Evolutionary conservation across 2,329 filamentous ascomycete species (phyloP).

Genomic region (Aspergillus sp.): DNA sequence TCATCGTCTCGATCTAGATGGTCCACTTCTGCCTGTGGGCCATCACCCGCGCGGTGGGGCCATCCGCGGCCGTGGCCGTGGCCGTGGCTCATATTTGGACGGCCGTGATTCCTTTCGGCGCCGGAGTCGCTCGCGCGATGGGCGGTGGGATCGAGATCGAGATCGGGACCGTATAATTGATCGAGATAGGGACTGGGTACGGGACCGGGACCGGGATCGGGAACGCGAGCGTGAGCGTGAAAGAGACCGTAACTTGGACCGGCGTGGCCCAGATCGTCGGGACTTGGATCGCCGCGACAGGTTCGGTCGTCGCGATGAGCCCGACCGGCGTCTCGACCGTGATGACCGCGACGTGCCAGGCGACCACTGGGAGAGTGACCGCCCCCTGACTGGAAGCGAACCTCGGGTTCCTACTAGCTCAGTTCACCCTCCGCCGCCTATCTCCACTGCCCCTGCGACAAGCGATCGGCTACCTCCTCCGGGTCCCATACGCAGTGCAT

Average conservation of each 20-base stretch:
- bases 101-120: slow-evolving; percentile 36
- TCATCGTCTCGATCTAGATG: slow-evolving; percentile 30
- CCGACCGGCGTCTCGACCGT: slow-evolving; percentile 22
- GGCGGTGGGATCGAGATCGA: slow-evolving; percentile 33
- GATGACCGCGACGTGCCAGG: slow-evolving; percentile 23
- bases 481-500: slow-evolving; percentile 18
- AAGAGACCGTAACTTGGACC: slow-evolving; percentile 9
- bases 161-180: slow-evolving; percentile 25
- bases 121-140: slow-evolving; percentile 37
- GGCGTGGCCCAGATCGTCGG: slow-evolving; percentile 19
- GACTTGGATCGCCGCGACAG: slow-evolving; percentile 22
- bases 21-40: slow-evolving; percentile 23
- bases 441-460: slow-evolving; percentile 7
- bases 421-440: slow-evolving; percentile 4
- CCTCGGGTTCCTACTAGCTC: slow-evolving; percentile 15
- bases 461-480: slow-evolving; percentile 13
- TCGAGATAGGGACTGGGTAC: slow-evolving; percentile 28
- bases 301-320: slow-evolving; percentile 21
- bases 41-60: slow-evolving; percentile 28
- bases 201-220: slow-evolving; percentile 30
- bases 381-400: slow-evolving; percentile 23
- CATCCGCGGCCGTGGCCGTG: slow-evolving; percentile 35
- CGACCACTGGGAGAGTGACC: slow-evolving; percentile 33
- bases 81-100: slow-evolving; percentile 31
- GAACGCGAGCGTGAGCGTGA: slow-evolving; percentile 18